Conservation (phyloP, 73 alveolate genomes). For the Paramecium pentaurelia region DNA sequence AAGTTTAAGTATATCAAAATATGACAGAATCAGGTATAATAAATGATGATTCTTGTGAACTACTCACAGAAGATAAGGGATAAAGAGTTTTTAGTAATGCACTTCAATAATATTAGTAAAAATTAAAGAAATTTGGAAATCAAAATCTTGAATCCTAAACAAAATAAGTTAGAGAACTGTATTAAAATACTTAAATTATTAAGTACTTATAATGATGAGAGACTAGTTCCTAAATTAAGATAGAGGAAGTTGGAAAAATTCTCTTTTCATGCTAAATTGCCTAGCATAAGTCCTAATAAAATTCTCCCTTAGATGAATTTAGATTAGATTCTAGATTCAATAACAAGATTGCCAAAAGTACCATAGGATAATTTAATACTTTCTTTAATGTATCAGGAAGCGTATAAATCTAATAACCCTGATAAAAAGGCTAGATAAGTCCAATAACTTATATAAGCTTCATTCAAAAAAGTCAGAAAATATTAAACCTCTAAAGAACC, state of each 20-base stretch:
- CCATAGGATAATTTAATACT: background rate
- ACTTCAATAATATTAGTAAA: background rate
- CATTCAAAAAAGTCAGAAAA: background rate
- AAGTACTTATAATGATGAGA: background rate
- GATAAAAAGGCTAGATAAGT: slow-evolving; percentile 5
- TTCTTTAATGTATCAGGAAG: slow-evolving; percentile 3
- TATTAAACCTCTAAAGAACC: background rate
- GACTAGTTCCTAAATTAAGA: background rate
- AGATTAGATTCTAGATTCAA: slow-evolving; percentile 25
- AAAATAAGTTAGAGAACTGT: background rate
- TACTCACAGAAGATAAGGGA: background rate
- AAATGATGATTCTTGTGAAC: background rate
- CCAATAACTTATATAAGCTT: background rate
- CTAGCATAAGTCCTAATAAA: slow-evolving; percentile 11
- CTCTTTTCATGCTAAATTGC: slow-evolving; percentile 36
- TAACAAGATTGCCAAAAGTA: background rate
- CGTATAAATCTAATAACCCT: background rate
- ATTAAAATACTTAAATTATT: background rate
- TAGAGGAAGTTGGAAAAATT: background rate
- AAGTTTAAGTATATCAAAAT: background rate
- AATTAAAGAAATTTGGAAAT: background rate
- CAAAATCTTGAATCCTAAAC: background rate
- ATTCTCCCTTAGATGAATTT: background rate
- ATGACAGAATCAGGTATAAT: background rate
- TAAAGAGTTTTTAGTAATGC: slow-evolving; percentile 20